Evolutionary conservation across 176 grass and related monocot species (phyloP).

Genomic region (Avena eriantha): DNA sequence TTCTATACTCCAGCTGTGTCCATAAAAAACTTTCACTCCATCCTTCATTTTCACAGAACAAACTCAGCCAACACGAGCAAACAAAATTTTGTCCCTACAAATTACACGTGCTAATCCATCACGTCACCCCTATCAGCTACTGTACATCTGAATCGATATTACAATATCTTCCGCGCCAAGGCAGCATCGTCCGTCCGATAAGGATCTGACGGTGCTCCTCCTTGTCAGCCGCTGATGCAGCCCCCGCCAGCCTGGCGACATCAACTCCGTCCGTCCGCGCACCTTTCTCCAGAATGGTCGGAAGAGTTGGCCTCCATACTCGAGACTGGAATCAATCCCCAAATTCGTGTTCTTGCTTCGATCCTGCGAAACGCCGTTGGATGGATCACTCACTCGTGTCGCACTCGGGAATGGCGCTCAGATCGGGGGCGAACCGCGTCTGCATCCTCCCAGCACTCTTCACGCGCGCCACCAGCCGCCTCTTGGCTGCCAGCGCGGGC

Average conservation of each 20-base stretch:
- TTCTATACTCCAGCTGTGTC: too few species aligned
- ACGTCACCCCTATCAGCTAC: too few species aligned
- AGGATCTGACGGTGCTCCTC: not conserved
- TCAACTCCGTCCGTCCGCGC: not conserved
- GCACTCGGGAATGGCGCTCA: too few species aligned
- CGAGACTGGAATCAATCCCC: not conserved
- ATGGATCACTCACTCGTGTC: conserved; percentile 2
- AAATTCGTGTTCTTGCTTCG: not conserved
- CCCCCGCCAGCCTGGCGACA: not conserved
- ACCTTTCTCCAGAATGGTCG: too few species aligned
- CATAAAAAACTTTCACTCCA: not conserved
- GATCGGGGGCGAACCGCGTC: conserved; percentile 33
- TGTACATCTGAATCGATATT: too few species aligned
- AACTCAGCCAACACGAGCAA: not conserved
- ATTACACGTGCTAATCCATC: not conserved
- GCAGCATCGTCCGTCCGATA: not conserved
- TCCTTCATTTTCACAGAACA: not conserved
- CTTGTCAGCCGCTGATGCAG: not conserved
- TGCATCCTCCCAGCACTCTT: not conserved
- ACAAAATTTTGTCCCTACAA: not conserved
- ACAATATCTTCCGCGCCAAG: not conserved
- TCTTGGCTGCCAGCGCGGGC: not conserved
- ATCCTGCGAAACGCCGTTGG: not conserved
- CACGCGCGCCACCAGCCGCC: not conserved
- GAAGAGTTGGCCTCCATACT: too few species aligned